A percentile compares a stretch with the other conserved stretches of the same genome.
Conservation (phyloP, 2,329 filamentous ascomycete genomes). For the Xylariomycetidae sp. region DNA sequence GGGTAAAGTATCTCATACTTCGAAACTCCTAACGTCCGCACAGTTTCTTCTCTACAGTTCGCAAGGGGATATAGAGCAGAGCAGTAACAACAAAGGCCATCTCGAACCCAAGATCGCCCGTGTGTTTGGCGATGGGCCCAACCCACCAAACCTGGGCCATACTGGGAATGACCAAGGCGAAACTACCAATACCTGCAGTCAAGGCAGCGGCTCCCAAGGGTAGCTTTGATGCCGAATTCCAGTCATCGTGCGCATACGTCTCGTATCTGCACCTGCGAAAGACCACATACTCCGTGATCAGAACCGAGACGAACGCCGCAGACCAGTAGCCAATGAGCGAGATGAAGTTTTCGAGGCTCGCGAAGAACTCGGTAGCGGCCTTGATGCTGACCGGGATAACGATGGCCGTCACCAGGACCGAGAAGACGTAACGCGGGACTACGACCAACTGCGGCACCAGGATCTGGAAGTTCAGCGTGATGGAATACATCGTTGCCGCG, state of each 20-base stretch:
- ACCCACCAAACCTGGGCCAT: slow-evolving; percentile 58
- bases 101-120: slow-evolving; percentile 63
- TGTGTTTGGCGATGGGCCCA: slow-evolving; percentile 52
- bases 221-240: slow-evolving; percentile 31
- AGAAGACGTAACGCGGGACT: slow-evolving; percentile 52
- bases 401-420: slow-evolving; percentile 50
- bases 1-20: too few species aligned
- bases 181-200: slow-evolving; percentile 29
- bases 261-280: slow-evolving; percentile 29
- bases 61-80: slow-evolving; percentile 37
- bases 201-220: slow-evolving; percentile 35
- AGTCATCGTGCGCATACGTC: slow-evolving; percentile 31
- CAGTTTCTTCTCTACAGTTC: slow-evolving; percentile 31
- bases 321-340: slow-evolving; percentile 55
- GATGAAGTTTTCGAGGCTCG: slow-evolving; percentile 51
- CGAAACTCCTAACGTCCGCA: slow-evolving; percentile 23
- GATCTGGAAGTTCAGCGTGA: slow-evolving; percentile 60
- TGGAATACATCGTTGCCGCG: slow-evolving; percentile 53
- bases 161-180: slow-evolving; percentile 48
- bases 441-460: slow-evolving; percentile 49
- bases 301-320: slow-evolving; percentile 46
- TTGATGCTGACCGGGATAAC: slow-evolving; percentile 53
- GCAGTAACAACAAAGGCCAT: slow-evolving; percentile 47
- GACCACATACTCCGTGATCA: slow-evolving; percentile 34
- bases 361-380: slow-evolving; percentile 51